Evolutionary conservation across 2,329 filamentous ascomycete species (phyloP).

Genomic region (Phialemoniopsis sp.): DNA sequence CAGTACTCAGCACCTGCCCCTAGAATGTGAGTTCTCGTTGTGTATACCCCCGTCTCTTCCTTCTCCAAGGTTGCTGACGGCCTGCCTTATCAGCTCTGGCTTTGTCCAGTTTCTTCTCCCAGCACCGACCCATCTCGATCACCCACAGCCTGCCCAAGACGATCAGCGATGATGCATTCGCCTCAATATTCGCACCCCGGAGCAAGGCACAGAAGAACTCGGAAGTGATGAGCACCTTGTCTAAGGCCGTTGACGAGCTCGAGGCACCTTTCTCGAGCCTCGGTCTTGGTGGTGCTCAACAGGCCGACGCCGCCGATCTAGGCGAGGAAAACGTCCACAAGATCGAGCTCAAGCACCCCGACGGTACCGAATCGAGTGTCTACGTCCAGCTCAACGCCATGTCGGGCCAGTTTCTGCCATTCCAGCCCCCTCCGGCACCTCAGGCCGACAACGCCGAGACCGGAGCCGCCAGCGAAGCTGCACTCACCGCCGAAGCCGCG

Average conservation of each 20-base stretch:
- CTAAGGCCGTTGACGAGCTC: constrained; percentile 53
- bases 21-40: constrained; percentile 49
- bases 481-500: constrained; percentile 21
- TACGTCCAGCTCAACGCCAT: constrained; percentile 66
- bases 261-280: constrained; percentile 54
- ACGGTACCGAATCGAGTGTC: constrained; percentile 53
- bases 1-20: constrained; percentile 67
- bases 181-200: constrained; percentile 71
- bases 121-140: constrained; percentile 90
- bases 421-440: constrained; percentile 79
- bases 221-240: constrained; percentile 65
- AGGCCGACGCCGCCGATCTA: constrained; percentile 30
- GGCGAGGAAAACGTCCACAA: constrained; percentile 43
- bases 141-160: constrained; percentile 73
- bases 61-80: too few species aligned
- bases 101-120: constrained; percentile 90
- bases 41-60: constrained; percentile 5
- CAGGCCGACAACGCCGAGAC: constrained; percentile 25
- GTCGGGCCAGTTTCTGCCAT: constrained; percentile 70
- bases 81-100: constrained; percentile 79
- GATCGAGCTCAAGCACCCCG: constrained; percentile 50
- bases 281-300: constrained; percentile 29
- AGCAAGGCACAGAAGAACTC: constrained; percentile 45
- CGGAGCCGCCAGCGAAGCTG: constrained; percentile 4
- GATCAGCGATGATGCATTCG: constrained; percentile 71